Percentiles rank a stretch among this genome's conserved stretches.
Evolutionary conservation across 192 early-diverging fungal species (phyloP).

Genomic region (Dimargaris cristalligena): DNA sequence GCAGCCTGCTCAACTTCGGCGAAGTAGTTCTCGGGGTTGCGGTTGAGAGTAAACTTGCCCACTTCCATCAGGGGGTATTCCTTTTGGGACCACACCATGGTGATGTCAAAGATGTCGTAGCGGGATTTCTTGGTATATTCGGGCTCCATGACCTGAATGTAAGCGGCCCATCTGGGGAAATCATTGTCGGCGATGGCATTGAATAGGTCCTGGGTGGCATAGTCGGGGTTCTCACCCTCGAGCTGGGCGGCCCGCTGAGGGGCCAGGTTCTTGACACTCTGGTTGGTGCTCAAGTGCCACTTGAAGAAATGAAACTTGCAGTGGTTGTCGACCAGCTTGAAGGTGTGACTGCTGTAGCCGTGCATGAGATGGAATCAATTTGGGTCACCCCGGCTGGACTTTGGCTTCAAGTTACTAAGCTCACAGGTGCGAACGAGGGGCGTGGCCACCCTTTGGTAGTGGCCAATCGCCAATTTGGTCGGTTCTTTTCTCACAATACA

Average conservation of each 20-base stretch:
- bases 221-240: conserved; percentile 52
- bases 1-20: conserved; percentile 72
- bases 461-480: too few species aligned
- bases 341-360: conserved; percentile 64
- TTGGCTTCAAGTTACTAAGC: too few species aligned
- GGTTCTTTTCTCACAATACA: too few species aligned
- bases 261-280: conserved; percentile 55
- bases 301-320: conserved; percentile 60
- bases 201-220: conserved; percentile 57
- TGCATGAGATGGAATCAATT: conserved; percentile 63
- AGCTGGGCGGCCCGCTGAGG: conserved; percentile 41
- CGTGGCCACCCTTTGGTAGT: too few species aligned
- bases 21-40: conserved; percentile 75
- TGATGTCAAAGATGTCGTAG: conserved; percentile 69
- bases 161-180: conserved; percentile 52
- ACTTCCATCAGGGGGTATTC: conserved; percentile 58
- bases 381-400: conserved; percentile 72
- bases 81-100: conserved; percentile 68
- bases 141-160: conserved; percentile 55
- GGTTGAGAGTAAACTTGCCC: conserved; percentile 60
- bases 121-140: conserved; percentile 50
- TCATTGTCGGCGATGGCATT: conserved; percentile 48
- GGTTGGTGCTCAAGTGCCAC: conserved; percentile 70
- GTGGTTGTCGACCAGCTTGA: conserved; percentile 50
- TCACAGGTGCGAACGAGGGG: too few species aligned